phyloP scores from a whole-genome alignment of 1,284 basidiomycete species.

The Clitocybe nebularis region DNA sequence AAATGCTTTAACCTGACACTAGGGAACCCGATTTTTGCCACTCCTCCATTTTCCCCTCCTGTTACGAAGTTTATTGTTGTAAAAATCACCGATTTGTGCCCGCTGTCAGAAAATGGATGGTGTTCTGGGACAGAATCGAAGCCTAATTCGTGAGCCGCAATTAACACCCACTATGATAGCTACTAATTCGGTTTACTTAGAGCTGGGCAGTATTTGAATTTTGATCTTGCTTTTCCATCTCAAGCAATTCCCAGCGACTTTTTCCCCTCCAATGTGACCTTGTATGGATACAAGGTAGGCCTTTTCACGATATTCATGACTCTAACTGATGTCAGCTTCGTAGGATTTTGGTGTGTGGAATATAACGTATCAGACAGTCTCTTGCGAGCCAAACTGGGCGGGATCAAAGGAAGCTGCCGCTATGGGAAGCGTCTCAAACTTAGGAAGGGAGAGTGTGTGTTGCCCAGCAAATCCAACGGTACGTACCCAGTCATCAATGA shows the following conservation, averaged over 20 bases:
- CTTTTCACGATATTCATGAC: slow-evolving; percentile 1
- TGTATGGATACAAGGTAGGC: slow-evolving; percentile 50
- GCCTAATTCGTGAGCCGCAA: slow-evolving; percentile 52
- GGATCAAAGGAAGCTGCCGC: slow-evolving; percentile 57
- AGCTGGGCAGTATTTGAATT: slow-evolving; percentile 65
- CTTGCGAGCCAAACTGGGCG: slow-evolving; percentile 57
- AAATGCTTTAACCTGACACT: slow-evolving; percentile 75
- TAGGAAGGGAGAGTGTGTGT: slow-evolving; percentile 55
- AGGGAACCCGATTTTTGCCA: slow-evolving; percentile 57
- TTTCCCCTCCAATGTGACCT: slow-evolving; percentile 62
- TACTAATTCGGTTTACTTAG: slow-evolving; percentile 28
- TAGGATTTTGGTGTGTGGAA: slow-evolving; percentile 85
- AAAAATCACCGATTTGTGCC: slow-evolving; percentile 75
- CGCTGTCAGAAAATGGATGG: slow-evolving; percentile 56
- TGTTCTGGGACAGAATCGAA: slow-evolving; percentile 59
- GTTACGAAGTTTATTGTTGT: slow-evolving; percentile 61
- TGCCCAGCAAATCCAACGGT: slow-evolving; percentile 68
- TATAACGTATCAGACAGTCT: slow-evolving; percentile 58
- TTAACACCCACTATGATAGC: neutral
- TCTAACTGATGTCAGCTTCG: slow-evolving; percentile 5
- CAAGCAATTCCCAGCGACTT: slow-evolving; percentile 64
- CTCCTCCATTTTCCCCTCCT: slow-evolving; percentile 67
- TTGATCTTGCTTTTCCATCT: slow-evolving; percentile 75
- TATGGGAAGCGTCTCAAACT: slow-evolving; percentile 55
- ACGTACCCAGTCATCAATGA: slow-evolving; percentile 18